phyloP scores from a whole-genome alignment of 495 filamentous ascomycete genomes.

The Articulospora tetracladia region DNA sequence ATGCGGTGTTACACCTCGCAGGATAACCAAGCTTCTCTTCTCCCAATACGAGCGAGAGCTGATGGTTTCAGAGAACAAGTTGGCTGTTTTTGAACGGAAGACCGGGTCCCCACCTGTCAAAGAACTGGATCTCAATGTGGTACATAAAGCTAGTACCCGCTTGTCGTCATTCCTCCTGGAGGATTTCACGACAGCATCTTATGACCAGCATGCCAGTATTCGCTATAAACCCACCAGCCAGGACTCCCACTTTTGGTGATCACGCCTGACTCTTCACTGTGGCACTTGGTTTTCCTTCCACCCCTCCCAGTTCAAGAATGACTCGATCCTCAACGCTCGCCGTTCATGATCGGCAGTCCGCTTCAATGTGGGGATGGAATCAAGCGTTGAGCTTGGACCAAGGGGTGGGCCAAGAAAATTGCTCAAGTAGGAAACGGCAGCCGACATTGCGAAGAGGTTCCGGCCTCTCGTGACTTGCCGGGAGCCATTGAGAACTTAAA shows the following conservation, averaged over 20 bases:
- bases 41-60: neutral
- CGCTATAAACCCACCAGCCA: neutral
- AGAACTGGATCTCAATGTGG: neutral
- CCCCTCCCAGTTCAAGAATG: neutral
- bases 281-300: neutral
- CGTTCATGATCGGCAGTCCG: neutral
- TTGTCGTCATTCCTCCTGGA: neutral
- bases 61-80: neutral
- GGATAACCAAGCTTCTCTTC: neutral
- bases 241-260: neutral
- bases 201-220: too few relatives aligned
- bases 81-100: neutral
- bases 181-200: too few relatives aligned
- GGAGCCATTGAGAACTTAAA: too few relatives aligned
- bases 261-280: neutral
- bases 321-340: neutral
- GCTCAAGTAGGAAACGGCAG: neutral
- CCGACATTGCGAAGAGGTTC: neutral
- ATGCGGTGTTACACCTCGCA: too few relatives aligned
- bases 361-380: neutral
- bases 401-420: neutral
- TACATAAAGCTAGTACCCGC: neutral
- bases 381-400: neutral
- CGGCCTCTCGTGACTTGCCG: too few relatives aligned
- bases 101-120: neutral